Evolutionary conservation across 2,329 filamentous ascomycete species (phyloP), one percentile per base, ranked within the genome.

Genomic region (Pleoardoris graminearum): DNA sequence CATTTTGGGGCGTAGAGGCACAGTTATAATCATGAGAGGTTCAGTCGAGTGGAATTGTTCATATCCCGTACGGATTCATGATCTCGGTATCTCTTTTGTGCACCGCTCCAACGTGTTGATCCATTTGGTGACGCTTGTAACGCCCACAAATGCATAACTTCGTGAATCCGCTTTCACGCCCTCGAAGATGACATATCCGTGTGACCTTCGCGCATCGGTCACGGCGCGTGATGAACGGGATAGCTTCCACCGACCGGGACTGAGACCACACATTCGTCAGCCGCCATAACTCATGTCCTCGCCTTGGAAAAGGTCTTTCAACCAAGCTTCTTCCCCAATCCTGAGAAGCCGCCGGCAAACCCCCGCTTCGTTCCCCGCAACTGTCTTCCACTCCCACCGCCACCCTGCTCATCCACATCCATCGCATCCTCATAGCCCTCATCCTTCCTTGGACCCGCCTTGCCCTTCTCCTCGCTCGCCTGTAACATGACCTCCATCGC

Each of bases 371-470:
- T 59, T 8, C 66, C 65, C 52, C 70, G 59, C 29, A 61, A 63
- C 12, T 59, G 16, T 64, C 65, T 51, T 68, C 60, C 27, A 60
- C 68, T 51, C 25, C 62, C 56, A 22, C 62, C 63, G 0, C 61
- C 63, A 10, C 61, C 61, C 44, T 73, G 70, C 30, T 74, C 67
- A 35, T 74, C 71, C 48, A 74, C 64, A 19, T 74, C 71, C 72
- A 73, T 74, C 7, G 59, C 54, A 58, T 73, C 71, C 4, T 69
- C 69, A 0, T 65, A 67, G 6, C 56, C 62, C 50, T 58, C 63
- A 22, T 57, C 52, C 7, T 58, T 21, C 30, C 21, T 23, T 25
- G 32, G 23, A 17, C 58, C 61, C 23, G 62, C 53, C 51, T 58
- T 62, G 5, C 48, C 50, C 60, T 70, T 71, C 36, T 72, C 68